phyloP scores from a whole-genome alignment of 2,329 filamentous ascomycete genomes.

The Colletotrichum orbiculare region DNA sequence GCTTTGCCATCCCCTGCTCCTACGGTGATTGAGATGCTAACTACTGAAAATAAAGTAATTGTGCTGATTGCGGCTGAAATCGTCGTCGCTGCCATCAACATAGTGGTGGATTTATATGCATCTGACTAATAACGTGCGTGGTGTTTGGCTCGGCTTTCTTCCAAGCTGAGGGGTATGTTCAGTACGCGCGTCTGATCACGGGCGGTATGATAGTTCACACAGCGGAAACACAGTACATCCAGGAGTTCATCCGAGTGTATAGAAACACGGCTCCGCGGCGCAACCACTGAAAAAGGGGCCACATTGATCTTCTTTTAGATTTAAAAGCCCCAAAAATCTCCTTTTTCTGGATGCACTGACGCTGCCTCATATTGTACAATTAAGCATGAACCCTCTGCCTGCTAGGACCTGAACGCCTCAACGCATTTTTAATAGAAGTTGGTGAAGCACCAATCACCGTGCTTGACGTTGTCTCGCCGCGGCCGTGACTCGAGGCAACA shows the following conservation, averaged over 20 bases:
- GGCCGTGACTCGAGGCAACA: too few relatives aligned
- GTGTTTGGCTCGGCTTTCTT: too few relatives aligned
- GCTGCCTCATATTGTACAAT: constrained; percentile 30
- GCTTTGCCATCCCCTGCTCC: constrained; percentile 44
- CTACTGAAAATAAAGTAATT: constrained; percentile 72
- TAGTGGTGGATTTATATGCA: constrained; percentile 92
- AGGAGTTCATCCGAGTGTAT: constrained; percentile 14
- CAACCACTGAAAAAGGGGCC: not conserved
- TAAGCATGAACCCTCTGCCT: constrained; percentile 21
- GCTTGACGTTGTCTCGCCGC: too few relatives aligned
- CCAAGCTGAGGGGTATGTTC: too few relatives aligned
- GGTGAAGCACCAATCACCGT: too few relatives aligned
- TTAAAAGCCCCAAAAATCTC: constrained; percentile 1
- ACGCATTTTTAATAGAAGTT: not conserved
- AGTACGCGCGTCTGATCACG: not conserved
- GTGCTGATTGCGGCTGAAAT: constrained; percentile 96
- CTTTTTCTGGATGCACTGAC: constrained; percentile 12
- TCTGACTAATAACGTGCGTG: constrained; percentile 33
- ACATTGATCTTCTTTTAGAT: not conserved
- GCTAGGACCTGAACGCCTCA: constrained; percentile 29
- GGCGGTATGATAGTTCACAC: constrained; percentile 3
- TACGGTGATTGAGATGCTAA: constrained; percentile 33
- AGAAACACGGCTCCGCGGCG: constrained; percentile 33
- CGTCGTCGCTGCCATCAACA: constrained; percentile 91
- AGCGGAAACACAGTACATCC: constrained; percentile 30